These are phyloP conservation scores for Rosa hybrid DNA, from an alignment of 331 rosid genomes.

Conservation along the genomic window DNA sequence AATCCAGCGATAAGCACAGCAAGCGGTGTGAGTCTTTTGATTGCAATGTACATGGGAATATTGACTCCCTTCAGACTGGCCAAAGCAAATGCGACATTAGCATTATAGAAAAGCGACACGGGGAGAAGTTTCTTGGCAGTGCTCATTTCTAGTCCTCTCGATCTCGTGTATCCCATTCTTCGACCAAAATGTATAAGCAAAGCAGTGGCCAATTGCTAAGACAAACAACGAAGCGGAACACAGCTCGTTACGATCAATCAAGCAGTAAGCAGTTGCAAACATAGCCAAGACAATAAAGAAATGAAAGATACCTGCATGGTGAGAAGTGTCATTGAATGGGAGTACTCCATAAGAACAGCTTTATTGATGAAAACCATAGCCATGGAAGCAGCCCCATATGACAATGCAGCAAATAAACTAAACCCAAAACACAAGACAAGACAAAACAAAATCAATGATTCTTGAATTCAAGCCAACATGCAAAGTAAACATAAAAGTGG, in stretches of 20 bases:
- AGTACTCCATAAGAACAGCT: conserved; percentile 89
- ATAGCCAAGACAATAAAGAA: conserved; percentile 41
- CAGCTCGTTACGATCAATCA: conserved; percentile 9
- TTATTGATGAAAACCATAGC: conserved; percentile 96
- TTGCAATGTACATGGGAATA: conserved; percentile 97
- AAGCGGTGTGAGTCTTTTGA: conserved; percentile 97
- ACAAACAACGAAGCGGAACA: conserved; percentile 16
- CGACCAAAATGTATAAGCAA: conserved; percentile 73
- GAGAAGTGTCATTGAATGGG: conserved; percentile 85
- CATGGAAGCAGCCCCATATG: conserved; percentile 94
- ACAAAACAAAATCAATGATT: neutral
- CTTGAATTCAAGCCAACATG: neutral
- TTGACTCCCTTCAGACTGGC: conserved; percentile 99
- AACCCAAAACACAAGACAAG: conserved; percentile 12
- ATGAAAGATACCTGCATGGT: conserved; percentile 71
- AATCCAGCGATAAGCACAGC: conserved; percentile 82
- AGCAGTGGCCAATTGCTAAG: conserved; percentile 78
- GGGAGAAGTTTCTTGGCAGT: conserved; percentile 86
- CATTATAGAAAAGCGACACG: conserved; percentile 81
- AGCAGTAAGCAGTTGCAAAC: conserved; percentile 43
- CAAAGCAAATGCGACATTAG: conserved; percentile 93
- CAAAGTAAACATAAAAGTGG: neutral
- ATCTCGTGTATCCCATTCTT: conserved; percentile 69
- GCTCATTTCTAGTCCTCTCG: conserved; percentile 60
- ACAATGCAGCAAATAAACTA: conserved; percentile 81